A percentile compares a stretch with the other conserved stretches of the same genome.
Conservation (phyloP, 257 asterid species). For the Nicotiana benthamiana region DNA sequence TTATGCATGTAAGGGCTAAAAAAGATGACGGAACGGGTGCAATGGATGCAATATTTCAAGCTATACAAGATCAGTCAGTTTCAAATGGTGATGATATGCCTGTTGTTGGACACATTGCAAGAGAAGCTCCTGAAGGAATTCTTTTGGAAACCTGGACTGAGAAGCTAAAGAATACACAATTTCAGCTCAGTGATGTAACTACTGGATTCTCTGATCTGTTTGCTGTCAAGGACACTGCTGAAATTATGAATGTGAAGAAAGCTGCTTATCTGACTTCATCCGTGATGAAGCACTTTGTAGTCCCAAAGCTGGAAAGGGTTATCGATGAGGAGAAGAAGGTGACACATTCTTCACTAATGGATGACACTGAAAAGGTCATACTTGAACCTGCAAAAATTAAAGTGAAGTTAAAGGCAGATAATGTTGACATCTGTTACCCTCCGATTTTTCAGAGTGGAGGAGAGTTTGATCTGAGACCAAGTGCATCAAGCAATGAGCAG, state of each 20-base stretch:
- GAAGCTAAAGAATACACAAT: constrained; percentile 15
- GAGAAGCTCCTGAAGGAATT: constrained; percentile 28
- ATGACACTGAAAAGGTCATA: constrained; percentile 27
- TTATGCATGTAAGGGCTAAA: constrained; percentile 21
- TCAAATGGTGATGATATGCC: constrained; percentile 11
- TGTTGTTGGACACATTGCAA: constrained; percentile 19
- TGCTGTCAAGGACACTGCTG: constrained; percentile 23
- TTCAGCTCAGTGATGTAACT: constrained; percentile 20
- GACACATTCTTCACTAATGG: constrained; percentile 26
- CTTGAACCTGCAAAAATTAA: constrained; percentile 27
- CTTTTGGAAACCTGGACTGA: constrained; percentile 21
- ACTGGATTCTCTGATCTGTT: constrained; percentile 23
- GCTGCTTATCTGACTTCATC: constrained; percentile 27
- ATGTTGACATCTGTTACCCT: constrained; percentile 27
- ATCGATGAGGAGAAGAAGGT: constrained; percentile 28
- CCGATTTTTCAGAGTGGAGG: constrained; percentile 34
- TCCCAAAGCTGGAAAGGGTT: constrained; percentile 26
- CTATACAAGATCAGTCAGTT: constrained; percentile 11
- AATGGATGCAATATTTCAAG: constrained; percentile 20
- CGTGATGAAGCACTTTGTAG: constrained; percentile 25
- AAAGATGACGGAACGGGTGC: constrained; percentile 16
- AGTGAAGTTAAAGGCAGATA: constrained; percentile 29
- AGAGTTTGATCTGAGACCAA: constrained; percentile 25
- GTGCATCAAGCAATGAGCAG: constrained; percentile 25
- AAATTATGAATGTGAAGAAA: constrained; percentile 25